These are phyloP conservation scores for Crassisporium funariophilum DNA, from an alignment of 768 basidiomycete species.

Conservation along the genomic window DNA sequence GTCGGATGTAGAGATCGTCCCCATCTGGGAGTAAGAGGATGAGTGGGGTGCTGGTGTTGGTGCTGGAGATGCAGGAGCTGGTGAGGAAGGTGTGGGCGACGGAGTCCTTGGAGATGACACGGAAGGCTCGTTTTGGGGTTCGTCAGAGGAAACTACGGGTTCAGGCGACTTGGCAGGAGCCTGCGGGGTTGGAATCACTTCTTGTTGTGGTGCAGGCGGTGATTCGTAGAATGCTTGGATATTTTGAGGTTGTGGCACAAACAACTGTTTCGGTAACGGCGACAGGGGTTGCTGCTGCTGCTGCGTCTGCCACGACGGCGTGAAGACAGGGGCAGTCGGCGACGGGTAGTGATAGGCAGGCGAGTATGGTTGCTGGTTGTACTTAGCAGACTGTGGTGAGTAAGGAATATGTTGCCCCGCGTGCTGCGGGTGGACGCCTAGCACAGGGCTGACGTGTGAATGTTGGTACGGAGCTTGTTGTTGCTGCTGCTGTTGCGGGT, in stretches of 20 bases:
- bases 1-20: conserved; percentile 27
- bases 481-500: conserved; percentile 26
- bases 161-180: conserved; percentile 2
- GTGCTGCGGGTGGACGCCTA: conserved; percentile 23
- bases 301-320: conserved; percentile 47
- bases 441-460: conserved; percentile 24
- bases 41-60: conserved; percentile 12
- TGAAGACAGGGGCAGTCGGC: conserved; percentile 36
- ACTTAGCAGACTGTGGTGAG: conserved; percentile 33
- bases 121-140: neutral
- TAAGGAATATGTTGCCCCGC: conserved; percentile 23
- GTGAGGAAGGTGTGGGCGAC: neutral
- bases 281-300: conserved; percentile 45
- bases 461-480: conserved; percentile 32
- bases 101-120: neutral
- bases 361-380: conserved; percentile 30
- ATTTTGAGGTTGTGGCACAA: conserved; percentile 43
- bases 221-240: conserved; percentile 23
- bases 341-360: conserved; percentile 38
- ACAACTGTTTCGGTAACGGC: conserved; percentile 65
- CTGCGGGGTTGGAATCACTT: conserved; percentile 3
- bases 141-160: neutral
- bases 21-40: conserved; percentile 28
- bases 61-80: conserved; percentile 4
- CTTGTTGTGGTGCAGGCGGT: conserved; percentile 4